phyloP scores from a whole-genome alignment of 768 basidiomycete species.

The Tephrocybe sp. region DNA sequence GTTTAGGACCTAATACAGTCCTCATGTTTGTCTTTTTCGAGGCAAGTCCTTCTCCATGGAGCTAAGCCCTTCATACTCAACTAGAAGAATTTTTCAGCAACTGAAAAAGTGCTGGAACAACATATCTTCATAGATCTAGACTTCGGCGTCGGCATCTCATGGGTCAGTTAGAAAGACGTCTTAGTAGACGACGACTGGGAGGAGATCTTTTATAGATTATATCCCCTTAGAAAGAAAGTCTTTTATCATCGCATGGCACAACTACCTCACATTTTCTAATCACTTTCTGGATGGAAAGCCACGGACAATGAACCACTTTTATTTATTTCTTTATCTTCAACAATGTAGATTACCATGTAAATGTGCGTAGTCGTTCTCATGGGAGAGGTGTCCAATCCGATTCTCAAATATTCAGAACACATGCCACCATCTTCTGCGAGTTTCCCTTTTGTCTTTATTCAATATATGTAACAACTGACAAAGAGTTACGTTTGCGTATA shows the following conservation, averaged over 20 bases:
- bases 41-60: slow-evolving; percentile 32
- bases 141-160: background rate
- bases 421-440: too few relatives aligned
- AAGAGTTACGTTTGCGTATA: slow-evolving; percentile 37
- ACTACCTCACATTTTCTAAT: slow-evolving; percentile 3
- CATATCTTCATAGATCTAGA: slow-evolving; percentile 11
- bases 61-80: background rate
- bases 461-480: background rate
- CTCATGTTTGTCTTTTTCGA: slow-evolving; percentile 86
- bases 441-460: too few relatives aligned
- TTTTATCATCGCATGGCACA: background rate
- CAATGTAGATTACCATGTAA: slow-evolving; percentile 5
- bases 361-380: background rate
- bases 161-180: background rate
- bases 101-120: slow-evolving; percentile 60
- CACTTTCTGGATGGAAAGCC: background rate
- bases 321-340: slow-evolving; percentile 4
- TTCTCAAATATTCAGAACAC: too few relatives aligned
- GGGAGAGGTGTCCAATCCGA: too few relatives aligned
- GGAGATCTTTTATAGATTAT: slow-evolving; percentile 2
- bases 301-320: slow-evolving; percentile 2
- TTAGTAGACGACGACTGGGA: background rate
- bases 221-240: background rate
- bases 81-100: slow-evolving; percentile 45
- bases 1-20: slow-evolving; percentile 81